A percentile compares a stretch with the other conserved stretches of the same genome.
These are phyloP conservation scores for Pisolithus thermaeus DNA, from an alignment of 1,284 basidiomycete species.

Conservation along the genomic window DNA sequence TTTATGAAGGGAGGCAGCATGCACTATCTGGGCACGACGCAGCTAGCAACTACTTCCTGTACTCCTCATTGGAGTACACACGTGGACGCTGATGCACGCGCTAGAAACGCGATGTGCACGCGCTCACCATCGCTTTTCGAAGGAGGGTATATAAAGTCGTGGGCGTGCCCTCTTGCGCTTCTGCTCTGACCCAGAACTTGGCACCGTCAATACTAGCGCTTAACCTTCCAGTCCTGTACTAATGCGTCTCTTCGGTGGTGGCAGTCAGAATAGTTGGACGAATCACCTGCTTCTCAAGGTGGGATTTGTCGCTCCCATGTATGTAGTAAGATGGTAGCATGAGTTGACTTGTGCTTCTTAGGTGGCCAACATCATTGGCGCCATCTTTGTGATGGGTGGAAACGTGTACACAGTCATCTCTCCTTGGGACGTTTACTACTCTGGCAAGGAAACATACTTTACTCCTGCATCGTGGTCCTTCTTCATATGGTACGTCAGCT, in stretches of 20 bases:
- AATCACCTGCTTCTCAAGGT: constrained; percentile 25
- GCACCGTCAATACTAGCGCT: constrained; percentile 1
- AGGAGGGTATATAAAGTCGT: constrained; percentile 22
- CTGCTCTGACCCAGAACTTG: constrained; percentile 10
- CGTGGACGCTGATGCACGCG: constrained; percentile 18
- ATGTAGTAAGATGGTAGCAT: background rate
- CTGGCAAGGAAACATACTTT: constrained; percentile 81
- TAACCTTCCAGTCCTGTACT: background rate
- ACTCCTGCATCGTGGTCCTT: constrained; percentile 88
- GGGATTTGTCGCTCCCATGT: background rate
- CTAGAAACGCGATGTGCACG: constrained; percentile 25
- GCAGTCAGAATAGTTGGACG: constrained; percentile 23
- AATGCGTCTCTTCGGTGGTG: constrained; percentile 23
- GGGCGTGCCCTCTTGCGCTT: constrained; percentile 7
- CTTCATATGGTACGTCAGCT: constrained; percentile 60
- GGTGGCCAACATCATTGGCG: constrained; percentile 76
- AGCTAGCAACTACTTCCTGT: background rate
- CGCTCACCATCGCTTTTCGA: constrained; percentile 13
- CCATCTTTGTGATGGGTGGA: constrained; percentile 75
- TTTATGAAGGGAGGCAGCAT: background rate
- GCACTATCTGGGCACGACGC: background rate
- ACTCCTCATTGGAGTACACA: constrained; percentile 4
- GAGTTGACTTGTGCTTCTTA: constrained; percentile 20
- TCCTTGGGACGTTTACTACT: constrained; percentile 61
- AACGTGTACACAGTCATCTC: constrained; percentile 83